These are phyloP conservation scores for Linum trigynum DNA, from an alignment of 345 rosid species.

Conservation along the genomic window DNA sequence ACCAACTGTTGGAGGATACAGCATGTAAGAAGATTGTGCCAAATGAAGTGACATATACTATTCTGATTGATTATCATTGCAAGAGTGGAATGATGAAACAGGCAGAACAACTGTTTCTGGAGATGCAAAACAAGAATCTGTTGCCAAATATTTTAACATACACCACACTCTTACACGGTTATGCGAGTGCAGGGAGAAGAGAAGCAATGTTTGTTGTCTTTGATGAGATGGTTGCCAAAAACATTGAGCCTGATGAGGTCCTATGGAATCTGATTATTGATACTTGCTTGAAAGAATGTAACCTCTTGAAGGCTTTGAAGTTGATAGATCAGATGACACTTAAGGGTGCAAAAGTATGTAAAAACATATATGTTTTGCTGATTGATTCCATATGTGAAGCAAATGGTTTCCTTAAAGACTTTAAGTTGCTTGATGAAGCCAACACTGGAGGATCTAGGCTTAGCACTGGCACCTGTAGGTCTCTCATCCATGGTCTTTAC, in stretches of 20 bases:
- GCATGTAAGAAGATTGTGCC: slow-evolving; percentile 32
- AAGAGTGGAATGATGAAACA: slow-evolving; percentile 44
- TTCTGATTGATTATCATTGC: slow-evolving; percentile 56
- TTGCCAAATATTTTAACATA: slow-evolving; percentile 47
- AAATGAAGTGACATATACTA: slow-evolving; percentile 57
- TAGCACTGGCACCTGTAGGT: slow-evolving; percentile 36
- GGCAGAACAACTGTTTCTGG: slow-evolving; percentile 45
- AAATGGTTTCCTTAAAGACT: slow-evolving; percentile 14
- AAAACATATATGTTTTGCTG: slow-evolving; percentile 18
- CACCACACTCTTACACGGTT: slow-evolving; percentile 53
- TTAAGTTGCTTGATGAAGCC: slow-evolving; percentile 28
- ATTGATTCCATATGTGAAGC: slow-evolving; percentile 22
- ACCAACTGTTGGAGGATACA: slow-evolving; percentile 37
- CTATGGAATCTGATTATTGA: slow-evolving; percentile 40
- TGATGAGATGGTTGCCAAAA: slow-evolving; percentile 47
- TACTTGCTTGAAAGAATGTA: slow-evolving; percentile 47
- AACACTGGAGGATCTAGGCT: slow-evolving; percentile 34
- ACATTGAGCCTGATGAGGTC: slow-evolving; percentile 56
- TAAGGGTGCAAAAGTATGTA: slow-evolving; percentile 33
- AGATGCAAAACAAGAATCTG: slow-evolving; percentile 46
- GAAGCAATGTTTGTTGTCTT: slow-evolving; percentile 43
- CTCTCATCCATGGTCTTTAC: slow-evolving; percentile 35
- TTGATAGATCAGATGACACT: slow-evolving; percentile 40
- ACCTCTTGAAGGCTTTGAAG: slow-evolving; percentile 31
- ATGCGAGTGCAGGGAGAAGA: slow-evolving; percentile 31